Conservation (phyloP, 2,329 filamentous ascomycete genomes). For the Dactylellina leptospora region DNA sequence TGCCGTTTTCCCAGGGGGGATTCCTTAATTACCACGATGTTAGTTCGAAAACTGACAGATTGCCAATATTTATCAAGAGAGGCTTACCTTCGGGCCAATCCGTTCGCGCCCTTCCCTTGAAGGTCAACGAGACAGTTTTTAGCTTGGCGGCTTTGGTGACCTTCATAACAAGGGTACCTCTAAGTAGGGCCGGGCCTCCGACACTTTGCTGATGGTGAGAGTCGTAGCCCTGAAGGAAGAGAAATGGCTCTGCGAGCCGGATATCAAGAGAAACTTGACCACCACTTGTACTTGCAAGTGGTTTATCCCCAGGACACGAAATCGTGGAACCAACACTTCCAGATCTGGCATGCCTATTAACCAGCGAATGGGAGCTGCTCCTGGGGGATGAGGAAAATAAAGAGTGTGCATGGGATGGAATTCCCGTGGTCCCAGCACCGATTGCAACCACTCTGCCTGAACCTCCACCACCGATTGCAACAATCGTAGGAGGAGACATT, state of each 20-base stretch:
- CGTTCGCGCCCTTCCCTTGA: conserved; percentile 83
- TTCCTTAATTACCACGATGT: conserved; percentile 65
- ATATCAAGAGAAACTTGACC: conserved; percentile 79
- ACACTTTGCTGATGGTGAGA: conserved; percentile 66
- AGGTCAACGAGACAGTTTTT: conserved; percentile 86
- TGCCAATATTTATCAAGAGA: conserved; percentile 9
- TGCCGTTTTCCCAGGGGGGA: conserved; percentile 85
- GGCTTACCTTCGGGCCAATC: conserved; percentile 87
- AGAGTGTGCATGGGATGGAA: conserved; percentile 55
- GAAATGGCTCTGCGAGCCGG: conserved; percentile 77
- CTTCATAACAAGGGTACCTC: conserved; percentile 81
- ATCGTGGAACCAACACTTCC: conserved; percentile 42
- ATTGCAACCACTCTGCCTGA: conserved; percentile 52
- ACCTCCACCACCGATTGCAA: conserved; percentile 55
- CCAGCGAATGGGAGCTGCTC: conserved; percentile 32
- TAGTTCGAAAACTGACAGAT: conserved; percentile 5
- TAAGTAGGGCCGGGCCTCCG: conserved; percentile 79
- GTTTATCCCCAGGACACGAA: conserved; percentile 66
- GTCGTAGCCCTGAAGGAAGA: conserved; percentile 82
- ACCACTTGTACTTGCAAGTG: conserved; percentile 72
- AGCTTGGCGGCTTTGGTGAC: conserved; percentile 91
- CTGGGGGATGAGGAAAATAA: conserved; percentile 49
- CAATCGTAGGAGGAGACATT: conserved; percentile 46
- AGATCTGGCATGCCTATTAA: conserved; percentile 39
- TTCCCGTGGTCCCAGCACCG: conserved; percentile 56